Base-by-base conservation (phyloP, 176 grass and related monocot genomes). In the Elymus sibiricus region DNA sequence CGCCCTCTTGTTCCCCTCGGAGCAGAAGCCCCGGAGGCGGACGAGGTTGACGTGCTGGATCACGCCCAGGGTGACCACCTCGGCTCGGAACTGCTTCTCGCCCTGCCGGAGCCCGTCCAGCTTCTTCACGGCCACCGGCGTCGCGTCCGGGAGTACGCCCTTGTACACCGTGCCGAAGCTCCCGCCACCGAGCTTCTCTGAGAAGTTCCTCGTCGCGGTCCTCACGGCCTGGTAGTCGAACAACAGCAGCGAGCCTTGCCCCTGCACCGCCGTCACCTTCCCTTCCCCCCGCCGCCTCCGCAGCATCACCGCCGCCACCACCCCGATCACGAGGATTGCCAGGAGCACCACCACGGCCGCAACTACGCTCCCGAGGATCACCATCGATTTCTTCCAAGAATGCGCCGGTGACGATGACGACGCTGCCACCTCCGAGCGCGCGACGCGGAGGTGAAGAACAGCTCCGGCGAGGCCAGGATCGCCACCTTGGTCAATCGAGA, bases 151-250 rank as follows among this genome's bases (percentile, higher is more conserved):
- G 34, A 90, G 84, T 6, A 7, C 44, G 3, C 79, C 89, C 37
- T 79, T 90, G 80, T 79, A 90, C 58, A 90, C 89, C 14, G 84
- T 74, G 1, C 79, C 84, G 65, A 90, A 90, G 74, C 89, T 90
- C 43, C 89, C 79, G 56, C 84, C 86, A 5, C 88, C 84, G 65
- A 90, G 84, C 84, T 87, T 87, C 84, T 86, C 80, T 26, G 74
- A 46, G 89, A 90, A 90, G 5, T 79, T 85, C 66, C 66, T 62
- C 79, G 84, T 87, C 74, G 79, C 79, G 34, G 79, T 70, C n/a
- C 15, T 83, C 58, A 90, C 79, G 7, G 89, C 74, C 10, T 22
- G 75, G 84, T 79, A 90, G 44, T 90, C 84, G 43, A 87, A 83
- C 66, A 87, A 66, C 84, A 90, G 66, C 84, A 90, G 26, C 26